These are phyloP conservation scores for Teunomyces aglyptinius DNA, from an alignment of 805 yeast genomes.

Conservation along the genomic window DNA sequence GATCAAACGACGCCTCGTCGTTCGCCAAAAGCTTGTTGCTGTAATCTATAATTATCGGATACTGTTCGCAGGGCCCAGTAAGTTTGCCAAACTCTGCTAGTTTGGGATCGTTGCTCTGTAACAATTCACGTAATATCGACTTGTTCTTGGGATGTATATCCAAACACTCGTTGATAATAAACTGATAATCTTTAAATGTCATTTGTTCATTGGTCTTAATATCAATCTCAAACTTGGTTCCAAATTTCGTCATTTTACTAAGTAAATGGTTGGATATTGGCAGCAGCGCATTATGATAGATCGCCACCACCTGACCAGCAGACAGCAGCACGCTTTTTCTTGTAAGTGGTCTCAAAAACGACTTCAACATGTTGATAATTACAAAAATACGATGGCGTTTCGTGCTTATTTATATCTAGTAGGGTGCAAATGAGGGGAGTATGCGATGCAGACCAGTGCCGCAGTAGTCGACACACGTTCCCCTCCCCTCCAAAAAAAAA, in stretches of 20 bases:
- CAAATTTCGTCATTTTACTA: constrained; percentile 1
- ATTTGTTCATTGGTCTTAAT: constrained; percentile 17
- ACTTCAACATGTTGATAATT: constrained; percentile 7
- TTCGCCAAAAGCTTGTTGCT: constrained; percentile 54
- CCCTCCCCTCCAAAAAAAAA: neutral
- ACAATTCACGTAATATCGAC: constrained; percentile 20
- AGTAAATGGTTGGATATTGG: constrained; percentile 15
- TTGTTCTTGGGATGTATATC: constrained; percentile 37
- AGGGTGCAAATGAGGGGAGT: constrained; percentile 3
- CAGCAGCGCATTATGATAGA: constrained; percentile 30
- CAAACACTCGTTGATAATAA: constrained; percentile 25
- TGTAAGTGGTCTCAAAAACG: constrained; percentile 1
- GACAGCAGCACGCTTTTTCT: neutral
- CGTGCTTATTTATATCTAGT: neutral
- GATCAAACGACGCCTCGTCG: constrained; percentile 41
- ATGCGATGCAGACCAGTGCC: neutral
- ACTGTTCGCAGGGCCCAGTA: constrained; percentile 7
- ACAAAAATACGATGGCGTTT: neutral
- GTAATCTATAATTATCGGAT: constrained; percentile 56
- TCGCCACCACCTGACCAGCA: constrained; percentile 17
- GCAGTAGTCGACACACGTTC: neutral
- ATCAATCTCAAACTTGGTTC: constrained; percentile 19
- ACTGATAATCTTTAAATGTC: constrained; percentile 24
- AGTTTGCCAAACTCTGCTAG: constrained; percentile 18
- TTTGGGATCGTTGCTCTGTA: constrained; percentile 19